Evolutionary conservation across 305 asterid genomes (phyloP).

Genomic region (Ruellia speciosa): DNA sequence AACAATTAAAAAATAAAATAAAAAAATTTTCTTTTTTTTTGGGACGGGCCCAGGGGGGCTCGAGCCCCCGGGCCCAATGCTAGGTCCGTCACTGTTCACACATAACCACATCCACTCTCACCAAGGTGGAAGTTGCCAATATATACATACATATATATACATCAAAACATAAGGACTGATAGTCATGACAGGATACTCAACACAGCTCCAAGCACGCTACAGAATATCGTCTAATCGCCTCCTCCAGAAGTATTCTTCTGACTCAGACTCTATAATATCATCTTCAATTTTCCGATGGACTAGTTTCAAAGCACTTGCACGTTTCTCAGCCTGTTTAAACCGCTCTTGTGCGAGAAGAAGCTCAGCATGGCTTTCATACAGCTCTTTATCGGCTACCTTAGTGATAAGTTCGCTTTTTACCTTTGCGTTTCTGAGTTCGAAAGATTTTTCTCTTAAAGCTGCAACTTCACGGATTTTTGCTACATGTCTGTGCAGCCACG

Average conservation of each 20-base stretch:
- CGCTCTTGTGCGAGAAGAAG: conserved; percentile 28
- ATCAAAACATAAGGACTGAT: no score
- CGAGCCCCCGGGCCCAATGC: no score
- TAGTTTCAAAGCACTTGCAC: conserved; percentile 25
- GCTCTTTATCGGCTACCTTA: conserved; percentile 24
- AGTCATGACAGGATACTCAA: no score
- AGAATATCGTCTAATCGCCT: conserved; percentile 31
- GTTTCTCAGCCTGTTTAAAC: conserved; percentile 28
- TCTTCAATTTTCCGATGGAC: conserved; percentile 25
- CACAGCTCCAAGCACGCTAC: no score
- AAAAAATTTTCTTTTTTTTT: no score
- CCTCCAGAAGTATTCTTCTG: conserved; percentile 31
- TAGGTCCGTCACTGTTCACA: no score
- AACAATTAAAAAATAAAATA: no score
- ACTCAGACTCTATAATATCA: conserved; percentile 26
- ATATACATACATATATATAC: no score
- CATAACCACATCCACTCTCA: no score
- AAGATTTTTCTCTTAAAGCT: conserved; percentile 16
- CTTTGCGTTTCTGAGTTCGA: conserved; percentile 21
- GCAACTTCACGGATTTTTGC: conserved; percentile 23
- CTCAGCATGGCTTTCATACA: conserved; percentile 28
- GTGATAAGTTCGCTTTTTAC: conserved; percentile 14
- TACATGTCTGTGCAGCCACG: conserved; percentile 35
- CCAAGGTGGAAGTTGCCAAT: no score
- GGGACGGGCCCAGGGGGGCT: no score